A percentile compares a stretch with the other conserved stretches of the same genome.
These are phyloP conservation scores for Vittaforma corneae DNA, from an alignment of 371 early-diverging fungal genomes.

Conservation along the genomic window DNA sequence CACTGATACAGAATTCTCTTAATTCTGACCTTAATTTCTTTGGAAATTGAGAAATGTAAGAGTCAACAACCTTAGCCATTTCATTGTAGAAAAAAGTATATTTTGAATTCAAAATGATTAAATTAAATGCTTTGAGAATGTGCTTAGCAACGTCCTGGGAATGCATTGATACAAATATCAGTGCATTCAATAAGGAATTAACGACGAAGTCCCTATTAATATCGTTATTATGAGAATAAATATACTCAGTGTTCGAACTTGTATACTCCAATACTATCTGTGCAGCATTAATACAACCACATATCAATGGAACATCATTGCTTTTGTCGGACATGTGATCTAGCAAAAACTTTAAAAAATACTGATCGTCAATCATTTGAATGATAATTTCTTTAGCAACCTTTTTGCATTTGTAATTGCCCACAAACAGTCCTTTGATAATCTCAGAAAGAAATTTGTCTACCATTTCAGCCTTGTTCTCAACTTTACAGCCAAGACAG, in stretches of 20 bases:
- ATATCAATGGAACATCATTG: background rate
- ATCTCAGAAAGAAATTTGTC: constrained; percentile 5
- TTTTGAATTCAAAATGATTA: no score
- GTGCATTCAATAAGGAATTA: no score
- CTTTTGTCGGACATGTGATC: background rate
- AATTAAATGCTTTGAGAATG: background rate
- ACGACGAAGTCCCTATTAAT: background rate
- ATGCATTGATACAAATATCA: background rate
- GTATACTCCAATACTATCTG: background rate
- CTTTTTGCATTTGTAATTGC: constrained; percentile 7
- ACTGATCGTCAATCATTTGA: background rate
- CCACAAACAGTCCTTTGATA: background rate
- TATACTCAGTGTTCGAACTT: background rate
- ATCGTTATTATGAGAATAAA: background rate
- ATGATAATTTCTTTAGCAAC: constrained; percentile 1
- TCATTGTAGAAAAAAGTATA: background rate
- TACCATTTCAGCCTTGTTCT: constrained; percentile 3
- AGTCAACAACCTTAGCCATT: background rate
- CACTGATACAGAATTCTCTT: background rate
- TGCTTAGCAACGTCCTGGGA: constrained; percentile 1
- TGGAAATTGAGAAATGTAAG: background rate
- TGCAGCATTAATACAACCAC: background rate
- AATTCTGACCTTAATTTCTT: constrained; percentile 16
- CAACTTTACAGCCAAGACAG: constrained; percentile 4
- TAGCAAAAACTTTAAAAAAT: background rate